Evolutionary conservation across 352 stramenopile genomes (phyloP).

Genomic region (Globisporangium camurandrum): DNA sequence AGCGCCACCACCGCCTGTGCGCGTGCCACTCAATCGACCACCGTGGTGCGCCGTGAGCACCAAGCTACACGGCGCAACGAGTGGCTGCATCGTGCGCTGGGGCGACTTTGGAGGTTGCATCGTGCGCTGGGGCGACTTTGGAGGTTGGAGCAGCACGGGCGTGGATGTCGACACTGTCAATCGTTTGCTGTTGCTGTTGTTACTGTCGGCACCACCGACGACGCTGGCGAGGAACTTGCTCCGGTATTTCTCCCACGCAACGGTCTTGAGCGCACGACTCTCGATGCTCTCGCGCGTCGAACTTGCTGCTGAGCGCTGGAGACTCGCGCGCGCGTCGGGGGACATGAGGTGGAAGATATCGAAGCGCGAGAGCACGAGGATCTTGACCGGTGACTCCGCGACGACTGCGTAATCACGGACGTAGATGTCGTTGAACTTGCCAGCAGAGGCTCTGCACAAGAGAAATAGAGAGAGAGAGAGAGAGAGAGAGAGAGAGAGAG

Average conservation of each 20-base stretch:
- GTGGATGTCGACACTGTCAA: too few relatives aligned
- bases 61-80: slow-evolving; percentile 30
- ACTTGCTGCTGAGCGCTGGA: slow-evolving; percentile 53
- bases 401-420: slow-evolving; percentile 71
- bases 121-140: slow-evolving; percentile 16
- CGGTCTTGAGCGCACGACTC: slow-evolving; percentile 63
- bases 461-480: not conserved
- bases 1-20: too few relatives aligned
- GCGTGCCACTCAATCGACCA: not conserved
- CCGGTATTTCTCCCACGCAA: slow-evolving; percentile 75
- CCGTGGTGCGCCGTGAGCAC: slow-evolving; percentile 18
- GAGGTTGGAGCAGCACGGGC: too few relatives aligned
- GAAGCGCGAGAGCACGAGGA: slow-evolving; percentile 77
- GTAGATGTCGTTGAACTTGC: slow-evolving; percentile 77
- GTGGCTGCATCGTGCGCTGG: slow-evolving; percentile 13
- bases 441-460: slow-evolving; percentile 48
- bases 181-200: slow-evolving; percentile 15
- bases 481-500: too few relatives aligned
- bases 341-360: slow-evolving; percentile 83
- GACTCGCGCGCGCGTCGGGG: slow-evolving; percentile 47
- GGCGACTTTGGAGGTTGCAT: slow-evolving; percentile 26
- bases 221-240: slow-evolving; percentile 48
- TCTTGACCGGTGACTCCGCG: slow-evolving; percentile 64
- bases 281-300: slow-evolving; percentile 60
- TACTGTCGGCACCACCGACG: too few relatives aligned